Percentiles rank a stretch among this genome's conserved stretches.
Conservation (phyloP, 2,329 filamentous ascomycete genomes). For the Aspergillus jensenii region DNA sequence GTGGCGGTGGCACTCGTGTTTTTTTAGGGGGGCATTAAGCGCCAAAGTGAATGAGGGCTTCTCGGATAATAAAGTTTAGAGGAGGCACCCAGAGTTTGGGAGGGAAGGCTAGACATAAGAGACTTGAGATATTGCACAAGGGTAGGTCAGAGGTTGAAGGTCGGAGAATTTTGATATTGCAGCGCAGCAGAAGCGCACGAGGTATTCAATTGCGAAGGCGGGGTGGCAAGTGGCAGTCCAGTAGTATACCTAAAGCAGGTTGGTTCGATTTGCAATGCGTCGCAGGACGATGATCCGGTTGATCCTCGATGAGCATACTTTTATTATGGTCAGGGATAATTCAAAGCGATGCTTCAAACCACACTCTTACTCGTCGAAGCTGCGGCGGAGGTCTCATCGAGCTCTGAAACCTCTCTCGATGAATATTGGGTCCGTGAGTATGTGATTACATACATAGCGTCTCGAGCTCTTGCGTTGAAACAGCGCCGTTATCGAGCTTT, state of each 20-base stretch:
- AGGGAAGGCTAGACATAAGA: not conserved
- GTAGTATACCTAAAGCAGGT: not conserved
- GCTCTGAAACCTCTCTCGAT: not conserved
- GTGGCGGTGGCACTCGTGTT: conserved; percentile 3
- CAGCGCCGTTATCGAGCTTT: conserved; percentile 12
- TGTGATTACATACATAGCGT: not conserved
- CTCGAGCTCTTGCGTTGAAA: conserved; percentile 4
- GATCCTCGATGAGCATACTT: conserved; percentile 6
- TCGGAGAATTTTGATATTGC: not conserved
- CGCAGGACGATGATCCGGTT: conserved; percentile 1
- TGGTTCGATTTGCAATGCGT: conserved; percentile 12
- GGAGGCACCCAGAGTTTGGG: not conserved
- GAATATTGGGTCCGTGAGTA: conserved; percentile 3
- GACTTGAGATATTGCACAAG: not conserved
- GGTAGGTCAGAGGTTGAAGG: not conserved
- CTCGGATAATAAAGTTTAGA: conserved; percentile 1
- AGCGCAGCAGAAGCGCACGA: not conserved
- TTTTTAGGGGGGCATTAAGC: not conserved
- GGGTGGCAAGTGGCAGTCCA: conserved; percentile 3
- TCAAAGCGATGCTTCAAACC: not conserved
- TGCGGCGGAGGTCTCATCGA: conserved; percentile 1
- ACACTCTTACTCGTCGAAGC: not conserved
- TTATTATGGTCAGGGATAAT: not conserved
- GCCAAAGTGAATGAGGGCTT: conserved; percentile 1
- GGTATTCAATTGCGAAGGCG: not conserved